A percentile compares a stretch with the other conserved stretches of the same genome.
phyloP scores from a whole-genome alignment of 2,329 filamentous ascomycete genomes.

The Hortaea werneckii region DNA sequence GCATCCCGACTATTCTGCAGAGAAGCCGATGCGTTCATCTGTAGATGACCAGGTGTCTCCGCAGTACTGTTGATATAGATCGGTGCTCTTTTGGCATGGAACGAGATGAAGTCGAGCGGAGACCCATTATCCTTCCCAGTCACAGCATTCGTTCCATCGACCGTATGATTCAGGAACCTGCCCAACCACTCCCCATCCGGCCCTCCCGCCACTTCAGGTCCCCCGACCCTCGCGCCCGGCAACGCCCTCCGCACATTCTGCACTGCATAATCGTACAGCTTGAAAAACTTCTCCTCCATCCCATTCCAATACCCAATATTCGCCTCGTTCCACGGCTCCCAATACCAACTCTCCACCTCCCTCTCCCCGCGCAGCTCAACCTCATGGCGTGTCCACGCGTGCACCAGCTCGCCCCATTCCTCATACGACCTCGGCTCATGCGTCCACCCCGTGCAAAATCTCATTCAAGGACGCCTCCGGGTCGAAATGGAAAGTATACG shows the following conservation, averaged over 20 bases:
- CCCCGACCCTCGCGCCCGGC: constrained; percentile 5
- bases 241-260: constrained; percentile 1
- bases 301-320: constrained; percentile 8
- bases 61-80: too few species aligned
- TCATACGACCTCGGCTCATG: constrained; percentile 3
- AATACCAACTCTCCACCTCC: constrained; percentile 7
- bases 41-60: too few species aligned
- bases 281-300: constrained; percentile 5
- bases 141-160: constrained; percentile 2
- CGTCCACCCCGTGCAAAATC: constrained; percentile 5
- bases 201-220: constrained; percentile 6
- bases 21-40: too few species aligned
- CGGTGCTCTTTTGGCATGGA: too few species aligned
- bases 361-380: constrained; percentile 4
- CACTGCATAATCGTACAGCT: constrained; percentile 6
- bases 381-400: constrained; percentile 5
- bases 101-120: too few species aligned
- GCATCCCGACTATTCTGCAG: too few species aligned
- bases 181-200: constrained; percentile 2
- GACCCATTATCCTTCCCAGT: too few species aligned
- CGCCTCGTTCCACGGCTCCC: constrained; percentile 7
- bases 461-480: background rate
- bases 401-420: constrained; percentile 6
- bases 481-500: constrained; percentile 6
- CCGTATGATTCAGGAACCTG: constrained; percentile 4